Conservation (phyloP, 805 yeast genomes). For the Tetrapisispora nanseiensis region DNA sequence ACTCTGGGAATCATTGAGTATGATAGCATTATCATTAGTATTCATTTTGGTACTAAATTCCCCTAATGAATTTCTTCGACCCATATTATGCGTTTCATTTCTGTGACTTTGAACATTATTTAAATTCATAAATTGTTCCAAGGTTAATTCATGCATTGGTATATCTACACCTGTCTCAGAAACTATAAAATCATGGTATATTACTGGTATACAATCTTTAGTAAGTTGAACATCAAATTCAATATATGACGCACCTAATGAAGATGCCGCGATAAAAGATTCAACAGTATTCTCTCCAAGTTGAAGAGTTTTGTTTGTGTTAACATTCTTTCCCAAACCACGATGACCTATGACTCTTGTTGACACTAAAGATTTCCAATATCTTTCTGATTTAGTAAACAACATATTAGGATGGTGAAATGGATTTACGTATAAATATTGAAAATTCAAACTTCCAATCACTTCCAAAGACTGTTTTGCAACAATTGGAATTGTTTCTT, state of each 20-base stretch:
- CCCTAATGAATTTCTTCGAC: constrained; percentile 24
- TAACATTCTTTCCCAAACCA: constrained; percentile 82
- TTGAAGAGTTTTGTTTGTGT: constrained; percentile 66
- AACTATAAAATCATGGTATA: constrained; percentile 88
- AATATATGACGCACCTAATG: constrained; percentile 90
- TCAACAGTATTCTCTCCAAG: constrained; percentile 93
- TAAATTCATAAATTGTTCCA: constrained; percentile 71
- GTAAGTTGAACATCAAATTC: constrained; percentile 96
- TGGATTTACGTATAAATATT: constrained; percentile 59
- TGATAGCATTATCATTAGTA: background rate
- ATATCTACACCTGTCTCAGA: constrained; percentile 94
- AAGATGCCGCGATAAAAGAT: constrained; percentile 91
- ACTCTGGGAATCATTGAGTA: too few relatives aligned
- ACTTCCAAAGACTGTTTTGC: constrained; percentile 63
- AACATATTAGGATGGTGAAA: constrained; percentile 34
- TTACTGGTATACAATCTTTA: constrained; percentile 82
- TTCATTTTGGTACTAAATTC: too few relatives aligned
- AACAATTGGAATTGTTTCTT: constrained; percentile 64
- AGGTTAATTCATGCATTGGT: constrained; percentile 87
- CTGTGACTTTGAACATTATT: constrained; percentile 26
- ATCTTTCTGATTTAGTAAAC: constrained; percentile 42
- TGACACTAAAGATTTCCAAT: constrained; percentile 83
- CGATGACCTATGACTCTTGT: constrained; percentile 94
- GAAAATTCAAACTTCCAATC: constrained; percentile 70
- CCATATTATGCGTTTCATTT: constrained; percentile 2